These are phyloP conservation scores for Cladosporium oxysporum DNA, from an alignment of 2,329 filamentous ascomycete species.

Conservation along the genomic window DNA sequence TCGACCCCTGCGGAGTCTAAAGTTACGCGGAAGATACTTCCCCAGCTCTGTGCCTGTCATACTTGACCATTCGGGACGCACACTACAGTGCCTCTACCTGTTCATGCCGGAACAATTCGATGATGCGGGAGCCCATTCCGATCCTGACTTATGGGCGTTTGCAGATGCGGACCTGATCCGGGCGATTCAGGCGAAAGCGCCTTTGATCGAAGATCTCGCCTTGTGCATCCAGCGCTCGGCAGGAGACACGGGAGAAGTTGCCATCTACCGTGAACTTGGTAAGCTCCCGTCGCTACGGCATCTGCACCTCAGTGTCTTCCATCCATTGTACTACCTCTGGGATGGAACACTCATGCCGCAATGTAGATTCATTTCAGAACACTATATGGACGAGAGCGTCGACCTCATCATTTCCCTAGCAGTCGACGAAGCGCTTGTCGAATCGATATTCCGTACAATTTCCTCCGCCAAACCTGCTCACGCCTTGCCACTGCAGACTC, in stretches of 20 bases:
- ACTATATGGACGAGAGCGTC: neutral
- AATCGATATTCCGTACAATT: neutral
- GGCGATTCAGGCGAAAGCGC: neutral
- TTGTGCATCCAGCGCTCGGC: neutral
- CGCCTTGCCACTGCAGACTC: neutral
- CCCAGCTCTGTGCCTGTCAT: neutral
- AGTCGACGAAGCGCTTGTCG: neutral
- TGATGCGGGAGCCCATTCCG: neutral
- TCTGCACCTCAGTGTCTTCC: neutral
- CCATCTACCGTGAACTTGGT: conserved; percentile 2
- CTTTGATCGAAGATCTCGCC: neutral
- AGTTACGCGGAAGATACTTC: neutral
- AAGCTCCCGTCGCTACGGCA: neutral
- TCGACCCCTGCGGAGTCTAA: neutral
- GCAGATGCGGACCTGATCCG: neutral
- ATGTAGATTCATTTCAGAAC: neutral
- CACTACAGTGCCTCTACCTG: neutral
- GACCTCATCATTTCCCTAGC: neutral
- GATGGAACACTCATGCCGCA: neutral
- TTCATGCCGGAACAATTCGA: neutral
- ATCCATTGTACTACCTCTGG: neutral
- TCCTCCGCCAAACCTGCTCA: neutral
- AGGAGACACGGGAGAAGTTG: conserved; percentile 7
- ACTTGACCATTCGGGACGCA: neutral
- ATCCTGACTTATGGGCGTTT: conserved; percentile 7